Conservation (phyloP, 2,329 filamentous ascomycete genomes). For the Setomelanomma holmii region DNA sequence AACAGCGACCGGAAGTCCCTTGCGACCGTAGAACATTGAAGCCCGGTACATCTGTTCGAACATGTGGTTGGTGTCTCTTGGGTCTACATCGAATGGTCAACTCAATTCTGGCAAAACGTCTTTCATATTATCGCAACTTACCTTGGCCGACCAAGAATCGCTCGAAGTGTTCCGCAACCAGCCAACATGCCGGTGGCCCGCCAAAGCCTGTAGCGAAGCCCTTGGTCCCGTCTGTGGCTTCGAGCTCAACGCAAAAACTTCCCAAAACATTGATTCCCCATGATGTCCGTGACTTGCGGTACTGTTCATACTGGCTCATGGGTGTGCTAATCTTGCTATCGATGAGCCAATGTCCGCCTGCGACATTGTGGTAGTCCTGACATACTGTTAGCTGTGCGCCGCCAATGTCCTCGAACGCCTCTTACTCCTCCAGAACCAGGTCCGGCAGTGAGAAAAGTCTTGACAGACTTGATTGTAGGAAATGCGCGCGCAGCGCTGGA, state of each 20-base stretch:
- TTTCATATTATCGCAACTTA: slow-evolving; percentile 34
- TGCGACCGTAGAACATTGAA: slow-evolving; percentile 96
- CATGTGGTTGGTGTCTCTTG: slow-evolving; percentile 86
- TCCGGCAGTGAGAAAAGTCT: slow-evolving; percentile 75
- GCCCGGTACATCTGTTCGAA: slow-evolving; percentile 97
- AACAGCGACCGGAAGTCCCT: slow-evolving; percentile 86
- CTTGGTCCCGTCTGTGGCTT: slow-evolving; percentile 88
- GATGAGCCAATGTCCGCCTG: slow-evolving; percentile 77
- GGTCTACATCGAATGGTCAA: slow-evolving; percentile 62
- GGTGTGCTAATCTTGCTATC: slow-evolving; percentile 92
- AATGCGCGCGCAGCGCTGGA: slow-evolving; percentile 60
- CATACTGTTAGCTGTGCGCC: not conserved
- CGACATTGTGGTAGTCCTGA: slow-evolving; percentile 90
- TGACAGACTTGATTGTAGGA: slow-evolving; percentile 76
- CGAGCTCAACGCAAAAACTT: slow-evolving; percentile 89
- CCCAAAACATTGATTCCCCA: slow-evolving; percentile 97
- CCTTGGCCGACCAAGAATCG: slow-evolving; percentile 84
- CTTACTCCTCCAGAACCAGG: slow-evolving; percentile 52
- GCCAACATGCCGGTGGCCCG: slow-evolving; percentile 91
- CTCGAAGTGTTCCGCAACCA: slow-evolving; percentile 91
- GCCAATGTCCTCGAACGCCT: not conserved
- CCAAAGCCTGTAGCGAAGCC: slow-evolving; percentile 95
- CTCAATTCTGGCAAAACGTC: not conserved
- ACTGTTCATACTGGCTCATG: slow-evolving; percentile 88
- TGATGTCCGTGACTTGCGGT: slow-evolving; percentile 84